Base-by-base conservation (phyloP, 2,329 filamentous ascomycete genomes). In the Thermothelomyces thermophilus region DNA sequence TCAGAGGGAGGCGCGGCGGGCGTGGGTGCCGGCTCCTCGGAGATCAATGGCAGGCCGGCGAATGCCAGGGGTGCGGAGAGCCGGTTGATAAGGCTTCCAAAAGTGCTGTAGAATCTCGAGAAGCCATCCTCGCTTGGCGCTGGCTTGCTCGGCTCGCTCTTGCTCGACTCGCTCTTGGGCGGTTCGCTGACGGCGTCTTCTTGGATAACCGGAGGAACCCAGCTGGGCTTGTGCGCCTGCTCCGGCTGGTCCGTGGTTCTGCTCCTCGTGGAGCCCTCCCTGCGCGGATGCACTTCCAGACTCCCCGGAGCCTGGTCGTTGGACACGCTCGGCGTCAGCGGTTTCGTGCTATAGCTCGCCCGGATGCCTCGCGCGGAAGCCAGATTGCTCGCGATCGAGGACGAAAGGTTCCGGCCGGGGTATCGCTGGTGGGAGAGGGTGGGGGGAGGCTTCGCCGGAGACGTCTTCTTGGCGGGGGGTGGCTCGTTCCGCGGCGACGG, bases 41-140 rank as follows among this genome's bases (percentile, higher is more conserved):
- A 62, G 24, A 81, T 79, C 5, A 98, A 74, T 0, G 93, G 93
- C 8, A 98, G 77, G 1, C 91, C 91, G 4, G 93, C 89, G 70
- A 96, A 98, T 3, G 90, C 91, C 26, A 98, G 73, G 1, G 90
- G 90, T 0, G 90, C 90, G 0, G 91, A 94, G 11, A 97, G 80
- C 59, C 84, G 86, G 54, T 89, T 93, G 63, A 97, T 87, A 41
- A 96, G 79, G 47, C 80, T 88, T 48, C 90, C 90, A 62, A 96
- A 95, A 1, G 89, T 90, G 51, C 79, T 90, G 69, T 97, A 98
- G 69, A 97, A 98, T 47, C 83, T 82, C 6, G 87, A 81, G 64
- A 96, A 98, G 5, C 87, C 84, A 50, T 91, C 90, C 28, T 95
- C 88, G 58, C 68, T 71, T 2, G 61, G 41, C 9, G 49, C 33